phyloP scores from a whole-genome alignment of 495 filamentous ascomycete genomes.

The Hyaloscypha variabilis region DNA sequence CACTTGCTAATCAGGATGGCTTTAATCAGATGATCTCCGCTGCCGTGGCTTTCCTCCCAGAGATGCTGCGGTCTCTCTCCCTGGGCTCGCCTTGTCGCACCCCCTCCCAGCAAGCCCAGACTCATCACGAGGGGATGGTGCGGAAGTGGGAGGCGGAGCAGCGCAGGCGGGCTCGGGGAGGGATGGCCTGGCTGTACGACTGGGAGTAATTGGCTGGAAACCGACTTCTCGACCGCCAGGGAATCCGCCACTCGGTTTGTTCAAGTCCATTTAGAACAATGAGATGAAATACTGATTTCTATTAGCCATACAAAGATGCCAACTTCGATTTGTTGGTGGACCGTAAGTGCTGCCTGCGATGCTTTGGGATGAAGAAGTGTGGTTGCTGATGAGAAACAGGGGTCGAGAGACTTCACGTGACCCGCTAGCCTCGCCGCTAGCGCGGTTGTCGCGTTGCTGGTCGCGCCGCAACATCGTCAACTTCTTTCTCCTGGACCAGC shows the following conservation, averaged over 20 bases:
- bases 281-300: neutral
- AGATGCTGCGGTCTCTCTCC: neutral
- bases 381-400: neutral
- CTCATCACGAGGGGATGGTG: neutral
- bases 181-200: neutral
- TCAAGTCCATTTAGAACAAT: neutral
- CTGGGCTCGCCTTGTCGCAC: neutral
- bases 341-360: neutral
- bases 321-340: neutral
- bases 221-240: neutral
- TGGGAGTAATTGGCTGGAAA: neutral
- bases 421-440: conserved; percentile 2
- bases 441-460: neutral
- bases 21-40: neutral
- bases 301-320: neutral
- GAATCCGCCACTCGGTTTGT: neutral
- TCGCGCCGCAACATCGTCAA: neutral
- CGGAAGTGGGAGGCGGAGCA: neutral
- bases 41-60: neutral
- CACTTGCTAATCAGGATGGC: too few species aligned
- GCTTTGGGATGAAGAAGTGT: neutral
- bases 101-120: neutral
- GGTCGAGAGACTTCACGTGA: neutral
- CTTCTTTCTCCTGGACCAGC: neutral
- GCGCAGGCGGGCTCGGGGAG: neutral